Conservation (phyloP, 176 grass and related monocot genomes). For the Dendrocalamus sinicus region DNA sequence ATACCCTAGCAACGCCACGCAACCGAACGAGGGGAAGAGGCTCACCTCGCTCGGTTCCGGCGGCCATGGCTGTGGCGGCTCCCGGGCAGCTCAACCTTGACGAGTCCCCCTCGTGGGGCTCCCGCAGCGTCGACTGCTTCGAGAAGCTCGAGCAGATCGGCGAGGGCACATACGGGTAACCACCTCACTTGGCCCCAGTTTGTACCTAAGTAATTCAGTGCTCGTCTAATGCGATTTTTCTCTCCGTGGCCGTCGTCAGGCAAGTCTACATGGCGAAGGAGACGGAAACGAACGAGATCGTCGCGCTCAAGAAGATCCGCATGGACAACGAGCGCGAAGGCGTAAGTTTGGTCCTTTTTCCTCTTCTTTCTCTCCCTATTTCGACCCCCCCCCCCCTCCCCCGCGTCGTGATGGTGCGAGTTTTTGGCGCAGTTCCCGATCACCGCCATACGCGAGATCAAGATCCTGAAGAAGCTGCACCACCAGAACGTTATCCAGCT, state of each 20-base stretch:
- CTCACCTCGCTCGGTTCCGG: background rate
- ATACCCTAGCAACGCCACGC: too few relatives aligned
- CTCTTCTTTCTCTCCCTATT: background rate
- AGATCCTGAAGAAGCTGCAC: constrained; percentile 94
- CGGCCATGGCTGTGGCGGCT: constrained; percentile 61
- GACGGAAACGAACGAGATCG: constrained; percentile 74
- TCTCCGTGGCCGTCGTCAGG: constrained; percentile 30
- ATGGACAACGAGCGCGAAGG: constrained; percentile 97
- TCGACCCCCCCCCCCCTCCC: background rate
- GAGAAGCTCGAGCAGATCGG: constrained; percentile 87
- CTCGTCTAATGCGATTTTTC: background rate
- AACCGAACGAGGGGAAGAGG: background rate
- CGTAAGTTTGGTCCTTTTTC: constrained; percentile 3
- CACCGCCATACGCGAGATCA: constrained; percentile 92
- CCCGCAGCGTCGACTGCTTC: constrained; percentile 76
- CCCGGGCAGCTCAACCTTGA: constrained; percentile 75
- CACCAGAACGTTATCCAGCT: constrained; percentile 94
- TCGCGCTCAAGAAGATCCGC: constrained; percentile 96
- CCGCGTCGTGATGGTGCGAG: background rate
- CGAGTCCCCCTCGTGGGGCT: constrained; percentile 67
- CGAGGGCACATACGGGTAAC: constrained; percentile 77
- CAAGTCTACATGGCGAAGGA: constrained; percentile 99
- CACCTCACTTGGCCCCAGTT: background rate
- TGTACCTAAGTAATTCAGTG: background rate
- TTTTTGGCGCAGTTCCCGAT: constrained; percentile 73